A percentile compares a stretch with the other conserved stretches of the same genome.
These are phyloP conservation scores for Talaromyces marneffei DNA, from an alignment of 2,329 filamentous ascomycete genomes.

Conservation along the genomic window DNA sequence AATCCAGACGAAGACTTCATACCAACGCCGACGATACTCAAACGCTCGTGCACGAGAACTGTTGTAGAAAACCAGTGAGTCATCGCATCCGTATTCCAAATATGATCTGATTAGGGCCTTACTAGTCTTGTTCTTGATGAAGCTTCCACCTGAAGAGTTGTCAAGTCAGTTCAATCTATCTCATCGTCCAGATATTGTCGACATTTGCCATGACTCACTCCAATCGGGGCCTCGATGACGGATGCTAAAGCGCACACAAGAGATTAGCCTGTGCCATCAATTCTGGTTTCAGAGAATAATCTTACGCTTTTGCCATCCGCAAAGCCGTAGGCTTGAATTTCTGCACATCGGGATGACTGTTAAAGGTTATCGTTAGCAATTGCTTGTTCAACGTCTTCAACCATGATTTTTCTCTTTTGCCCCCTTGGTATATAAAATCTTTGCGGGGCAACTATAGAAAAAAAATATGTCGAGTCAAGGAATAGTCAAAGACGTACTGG, in stretches of 20 bases:
- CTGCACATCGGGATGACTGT: slow-evolving; percentile 80
- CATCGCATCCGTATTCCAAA: background rate
- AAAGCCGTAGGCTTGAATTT: slow-evolving; percentile 95
- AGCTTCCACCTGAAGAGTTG: slow-evolving; percentile 65
- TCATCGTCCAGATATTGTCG: background rate
- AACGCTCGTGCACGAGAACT: slow-evolving; percentile 95
- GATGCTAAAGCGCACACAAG: slow-evolving; percentile 52
- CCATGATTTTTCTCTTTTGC: background rate
- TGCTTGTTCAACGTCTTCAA: background rate
- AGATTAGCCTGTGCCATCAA: slow-evolving; percentile 14
- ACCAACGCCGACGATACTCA: slow-evolving; percentile 97
- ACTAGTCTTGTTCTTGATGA: slow-evolving; percentile 89
- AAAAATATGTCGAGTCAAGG: background rate
- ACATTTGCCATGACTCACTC: slow-evolving; percentile 61
- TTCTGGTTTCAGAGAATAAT: slow-evolving; percentile 22
- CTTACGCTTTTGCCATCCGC: slow-evolving; percentile 89
- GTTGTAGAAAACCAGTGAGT: slow-evolving; percentile 23
- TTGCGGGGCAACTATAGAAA: slow-evolving; percentile 9
- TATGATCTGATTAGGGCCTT: background rate
- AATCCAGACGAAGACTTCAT: slow-evolving; percentile 30
- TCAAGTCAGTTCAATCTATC: slow-evolving; percentile 17
- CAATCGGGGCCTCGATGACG: slow-evolving; percentile 97
- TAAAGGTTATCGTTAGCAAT: slow-evolving; percentile 18
- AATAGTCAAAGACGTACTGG: slow-evolving; percentile 53
- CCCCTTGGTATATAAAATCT: background rate